Conservation (phyloP, 495 filamentous ascomycete genomes). For the Aspergillus ostianus region DNA sequence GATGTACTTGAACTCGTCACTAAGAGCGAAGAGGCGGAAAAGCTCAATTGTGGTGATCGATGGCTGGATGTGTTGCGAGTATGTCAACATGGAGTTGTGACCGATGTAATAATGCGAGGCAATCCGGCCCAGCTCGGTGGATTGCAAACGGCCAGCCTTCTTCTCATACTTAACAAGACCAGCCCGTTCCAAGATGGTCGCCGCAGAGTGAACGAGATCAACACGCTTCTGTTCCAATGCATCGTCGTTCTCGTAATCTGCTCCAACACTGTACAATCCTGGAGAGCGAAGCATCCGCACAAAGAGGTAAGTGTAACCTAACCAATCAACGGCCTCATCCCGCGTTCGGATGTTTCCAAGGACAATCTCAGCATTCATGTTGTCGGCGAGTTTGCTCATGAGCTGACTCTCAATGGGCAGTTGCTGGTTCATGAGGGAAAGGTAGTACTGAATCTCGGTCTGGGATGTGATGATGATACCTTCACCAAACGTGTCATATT, state of each 20-base stretch:
- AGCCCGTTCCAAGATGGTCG: conserved; percentile 79
- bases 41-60: conserved; percentile 88
- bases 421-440: conserved; percentile 95
- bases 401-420: conserved; percentile 97
- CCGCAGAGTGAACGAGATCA: conserved; percentile 93
- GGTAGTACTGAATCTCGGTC: conserved; percentile 91
- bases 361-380: conserved; percentile 95
- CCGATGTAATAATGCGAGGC: conserved; percentile 98
- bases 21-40: conserved; percentile 96
- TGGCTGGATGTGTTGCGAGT: conserved; percentile 93
- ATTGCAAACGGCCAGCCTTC: conserved; percentile 81
- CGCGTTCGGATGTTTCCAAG: conserved; percentile 90
- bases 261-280: conserved; percentile 91
- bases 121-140: conserved; percentile 92
- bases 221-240: conserved; percentile 94
- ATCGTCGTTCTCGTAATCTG: conserved; percentile 91
- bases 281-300: conserved; percentile 97
- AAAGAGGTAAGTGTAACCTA: conserved; percentile 97
- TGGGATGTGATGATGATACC: conserved; percentile 98
- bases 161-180: conserved; percentile 94
- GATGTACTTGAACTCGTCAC: conserved; percentile 99
- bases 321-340: conserved; percentile 96
- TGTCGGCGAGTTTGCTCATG: conserved; percentile 89
- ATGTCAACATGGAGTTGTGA: conserved; percentile 91
- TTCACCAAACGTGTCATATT: conserved; percentile 96